A percentile compares a stretch with the other conserved stretches of the same genome.
These are phyloP conservation scores for Sporisorium graminicola DNA, from an alignment of 1,284 basidiomycete genomes.

Conservation along the genomic window DNA sequence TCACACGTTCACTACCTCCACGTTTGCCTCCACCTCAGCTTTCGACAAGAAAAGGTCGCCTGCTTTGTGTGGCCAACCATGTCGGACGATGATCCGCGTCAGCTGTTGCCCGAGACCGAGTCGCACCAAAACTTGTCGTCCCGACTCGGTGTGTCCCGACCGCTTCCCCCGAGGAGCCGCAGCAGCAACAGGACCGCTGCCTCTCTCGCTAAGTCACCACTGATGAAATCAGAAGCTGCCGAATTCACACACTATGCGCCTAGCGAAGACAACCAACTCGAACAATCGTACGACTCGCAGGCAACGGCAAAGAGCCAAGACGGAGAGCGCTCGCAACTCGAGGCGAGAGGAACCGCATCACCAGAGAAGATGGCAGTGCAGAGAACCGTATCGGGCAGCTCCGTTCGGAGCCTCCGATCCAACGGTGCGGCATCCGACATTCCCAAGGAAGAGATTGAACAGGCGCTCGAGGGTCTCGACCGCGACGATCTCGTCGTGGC, in stretches of 20 bases:
- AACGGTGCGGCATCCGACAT: conserved; percentile 35
- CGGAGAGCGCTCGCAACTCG: conserved; percentile 16
- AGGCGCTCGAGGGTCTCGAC: conserved; percentile 50
- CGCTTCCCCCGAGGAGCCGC: conserved; percentile 38
- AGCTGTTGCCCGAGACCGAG: conserved; percentile 39
- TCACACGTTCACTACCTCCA: conserved; percentile 1
- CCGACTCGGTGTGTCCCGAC: conserved; percentile 36
- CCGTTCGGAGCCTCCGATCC: conserved; percentile 30
- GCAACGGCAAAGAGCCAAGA: conserved; percentile 19
- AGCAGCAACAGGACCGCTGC: conserved; percentile 18
- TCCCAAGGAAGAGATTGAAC: conserved; percentile 57
- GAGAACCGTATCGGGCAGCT: conserved; percentile 28
- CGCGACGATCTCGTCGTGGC: conserved; percentile 59
- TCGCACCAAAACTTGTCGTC: conserved; percentile 46
- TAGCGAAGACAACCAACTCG: conserved; percentile 2
- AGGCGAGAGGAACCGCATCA: conserved; percentile 39
- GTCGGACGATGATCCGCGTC: conserved; percentile 39
- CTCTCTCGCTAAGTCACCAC: conserved; percentile 9
- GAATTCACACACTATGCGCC: background rate
- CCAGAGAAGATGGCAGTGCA: conserved; percentile 27
- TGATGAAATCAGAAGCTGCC: background rate
- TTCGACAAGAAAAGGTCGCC: background rate
- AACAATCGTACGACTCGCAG: conserved; percentile 25
- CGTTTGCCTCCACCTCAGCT: too few relatives aligned
- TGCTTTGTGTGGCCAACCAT: conserved; percentile 12